Conservation (phyloP, 805 yeast genomes). For the Candida ortonii region DNA sequence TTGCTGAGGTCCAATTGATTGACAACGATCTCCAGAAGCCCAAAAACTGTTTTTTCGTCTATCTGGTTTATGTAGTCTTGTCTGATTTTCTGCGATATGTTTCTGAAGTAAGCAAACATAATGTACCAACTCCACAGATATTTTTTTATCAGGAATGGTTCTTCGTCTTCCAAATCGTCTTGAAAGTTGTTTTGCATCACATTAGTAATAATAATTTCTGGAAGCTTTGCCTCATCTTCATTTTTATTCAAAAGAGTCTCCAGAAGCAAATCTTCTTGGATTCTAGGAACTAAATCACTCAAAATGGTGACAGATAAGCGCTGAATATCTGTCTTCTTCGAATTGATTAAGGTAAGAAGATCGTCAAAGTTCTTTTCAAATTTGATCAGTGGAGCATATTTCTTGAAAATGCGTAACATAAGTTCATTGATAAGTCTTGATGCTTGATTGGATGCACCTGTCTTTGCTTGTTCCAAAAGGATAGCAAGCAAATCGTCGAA, state of each 20-base stretch:
- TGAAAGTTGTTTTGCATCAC: constrained; percentile 29
- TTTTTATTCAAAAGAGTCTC: constrained; percentile 56
- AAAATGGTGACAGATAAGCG: constrained; percentile 43
- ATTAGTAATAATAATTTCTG: constrained; percentile 37
- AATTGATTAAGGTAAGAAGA: constrained; percentile 34
- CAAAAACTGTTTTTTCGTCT: constrained; percentile 45
- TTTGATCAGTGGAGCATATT: constrained; percentile 29
- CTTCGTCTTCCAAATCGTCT: constrained; percentile 40
- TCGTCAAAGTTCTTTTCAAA: constrained; percentile 34
- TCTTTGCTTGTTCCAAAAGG: constrained; percentile 23
- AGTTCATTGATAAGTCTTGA: constrained; percentile 36
- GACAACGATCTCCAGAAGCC: constrained; percentile 53
- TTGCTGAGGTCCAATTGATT: constrained; percentile 45
- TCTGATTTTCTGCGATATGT: constrained; percentile 63
- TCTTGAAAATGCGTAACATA: constrained; percentile 20
- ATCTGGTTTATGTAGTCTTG: constrained; percentile 58
- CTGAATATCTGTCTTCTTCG: constrained; percentile 37
- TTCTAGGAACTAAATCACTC: constrained; percentile 37
- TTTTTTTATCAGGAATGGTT: constrained; percentile 34
- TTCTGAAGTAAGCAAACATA: constrained; percentile 57
- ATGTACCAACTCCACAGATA: constrained; percentile 71
- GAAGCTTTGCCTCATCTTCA: constrained; percentile 39
- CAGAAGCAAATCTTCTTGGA: constrained; percentile 59
- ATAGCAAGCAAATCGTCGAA: constrained; percentile 44
- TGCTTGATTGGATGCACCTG: constrained; percentile 30